These are phyloP conservation scores for Annulohypoxylon truncatum DNA, from an alignment of 2,329 filamentous ascomycete species.

Conservation along the genomic window DNA sequence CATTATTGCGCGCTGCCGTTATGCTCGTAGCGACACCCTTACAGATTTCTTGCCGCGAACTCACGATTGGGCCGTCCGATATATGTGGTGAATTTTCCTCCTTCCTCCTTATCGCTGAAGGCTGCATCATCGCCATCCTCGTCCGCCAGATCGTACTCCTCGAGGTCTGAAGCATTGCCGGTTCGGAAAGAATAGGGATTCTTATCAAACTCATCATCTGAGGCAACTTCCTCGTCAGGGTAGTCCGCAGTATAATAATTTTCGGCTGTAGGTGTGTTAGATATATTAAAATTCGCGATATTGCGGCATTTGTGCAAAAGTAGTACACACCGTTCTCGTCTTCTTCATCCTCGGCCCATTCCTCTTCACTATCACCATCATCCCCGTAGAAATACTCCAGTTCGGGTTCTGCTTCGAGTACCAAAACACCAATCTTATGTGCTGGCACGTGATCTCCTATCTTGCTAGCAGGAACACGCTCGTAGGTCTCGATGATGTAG, in stretches of 20 bases:
- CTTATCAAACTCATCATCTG: slow-evolving; percentile 72
- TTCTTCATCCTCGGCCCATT: slow-evolving; percentile 68
- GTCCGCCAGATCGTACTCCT: slow-evolving; percentile 61
- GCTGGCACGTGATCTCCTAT: slow-evolving; percentile 60
- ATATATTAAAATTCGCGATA: background rate
- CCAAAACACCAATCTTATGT: slow-evolving; percentile 66
- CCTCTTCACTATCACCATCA: slow-evolving; percentile 72
- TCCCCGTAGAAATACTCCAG: slow-evolving; percentile 70
- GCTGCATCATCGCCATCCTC: slow-evolving; percentile 51
- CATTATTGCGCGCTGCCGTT: slow-evolving; percentile 8
- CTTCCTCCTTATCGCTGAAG: slow-evolving; percentile 48
- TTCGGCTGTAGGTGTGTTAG: slow-evolving; percentile 64
- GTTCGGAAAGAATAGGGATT: slow-evolving; percentile 67
- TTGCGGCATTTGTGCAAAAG: background rate
- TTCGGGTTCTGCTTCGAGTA: slow-evolving; percentile 69
- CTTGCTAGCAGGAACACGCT: slow-evolving; percentile 67
- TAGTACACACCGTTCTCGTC: slow-evolving; percentile 69
- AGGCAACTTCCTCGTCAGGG: slow-evolving; percentile 81
- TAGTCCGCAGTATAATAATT: slow-evolving; percentile 85
- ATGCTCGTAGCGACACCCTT: slow-evolving; percentile 4
- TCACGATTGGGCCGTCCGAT: slow-evolving; percentile 52
- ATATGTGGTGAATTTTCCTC: slow-evolving; percentile 49
- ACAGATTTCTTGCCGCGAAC: slow-evolving; percentile 48
- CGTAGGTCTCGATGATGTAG: slow-evolving; percentile 73
- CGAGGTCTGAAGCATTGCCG: slow-evolving; percentile 64